Conservation (phyloP, 768 basidiomycete genomes). For the Amanita pallidorosea region DNA sequence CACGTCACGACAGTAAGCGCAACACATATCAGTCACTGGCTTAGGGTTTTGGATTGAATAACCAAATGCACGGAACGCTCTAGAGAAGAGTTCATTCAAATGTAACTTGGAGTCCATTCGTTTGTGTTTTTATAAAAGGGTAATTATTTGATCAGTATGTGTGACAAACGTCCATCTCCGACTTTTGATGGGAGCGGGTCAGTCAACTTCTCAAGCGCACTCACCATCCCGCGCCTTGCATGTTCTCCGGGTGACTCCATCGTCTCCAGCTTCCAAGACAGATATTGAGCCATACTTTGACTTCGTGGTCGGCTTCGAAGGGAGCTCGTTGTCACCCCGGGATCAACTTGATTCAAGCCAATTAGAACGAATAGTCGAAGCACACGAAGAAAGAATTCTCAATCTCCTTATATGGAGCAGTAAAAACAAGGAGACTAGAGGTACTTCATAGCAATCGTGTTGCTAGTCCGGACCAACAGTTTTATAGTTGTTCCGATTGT, state of each 20-base stretch:
- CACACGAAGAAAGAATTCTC: conserved; percentile 60
- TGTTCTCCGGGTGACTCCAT: conserved; percentile 81
- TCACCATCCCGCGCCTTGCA: conserved; percentile 63
- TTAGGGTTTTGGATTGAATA: no score
- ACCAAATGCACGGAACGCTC: no score
- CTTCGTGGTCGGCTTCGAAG: conserved; percentile 88
- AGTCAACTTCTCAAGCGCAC: conserved; percentile 47
- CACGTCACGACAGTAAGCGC: no score
- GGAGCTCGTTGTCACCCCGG: conserved; percentile 41
- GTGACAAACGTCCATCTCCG: background rate
- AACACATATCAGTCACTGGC: no score
- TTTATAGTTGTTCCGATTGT: conserved; percentile 66
- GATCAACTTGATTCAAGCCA: conserved; percentile 56
- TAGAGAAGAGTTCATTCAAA: no score
- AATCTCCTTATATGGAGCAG: conserved; percentile 79
- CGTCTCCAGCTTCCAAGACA: conserved; percentile 80
- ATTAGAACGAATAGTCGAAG: conserved; percentile 74
- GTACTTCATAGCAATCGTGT: conserved; percentile 24
- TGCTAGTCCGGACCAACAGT: background rate
- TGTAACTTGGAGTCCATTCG: no score
- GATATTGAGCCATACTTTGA: conserved; percentile 91
- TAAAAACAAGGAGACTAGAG: conserved; percentile 62
- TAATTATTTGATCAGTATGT: background rate
- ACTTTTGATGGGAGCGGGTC: conserved; percentile 57
- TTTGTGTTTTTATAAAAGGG: no score